phyloP scores from a whole-genome alignment of 2,329 filamentous ascomycete genomes.

The Fusarium siculi region DNA sequence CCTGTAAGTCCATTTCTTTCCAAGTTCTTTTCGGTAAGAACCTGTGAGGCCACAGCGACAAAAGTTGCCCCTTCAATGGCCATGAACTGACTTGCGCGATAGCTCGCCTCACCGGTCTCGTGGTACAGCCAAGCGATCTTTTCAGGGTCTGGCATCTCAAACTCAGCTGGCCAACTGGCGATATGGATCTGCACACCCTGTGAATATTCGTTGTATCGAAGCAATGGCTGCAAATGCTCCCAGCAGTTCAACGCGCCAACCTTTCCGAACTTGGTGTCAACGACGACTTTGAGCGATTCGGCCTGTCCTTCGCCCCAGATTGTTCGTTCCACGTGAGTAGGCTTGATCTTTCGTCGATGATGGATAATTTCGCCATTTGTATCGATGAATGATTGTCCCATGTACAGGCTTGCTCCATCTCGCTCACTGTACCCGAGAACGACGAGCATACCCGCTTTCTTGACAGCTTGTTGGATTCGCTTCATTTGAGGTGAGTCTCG shows the following conservation, averaged over 20 bases:
- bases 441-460: neutral
- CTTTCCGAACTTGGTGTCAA: slow-evolving; percentile 1
- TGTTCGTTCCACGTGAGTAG: neutral
- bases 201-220: neutral
- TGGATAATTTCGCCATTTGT: neutral
- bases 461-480: neutral
- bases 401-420: slow-evolving; percentile 1
- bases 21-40: neutral
- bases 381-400: neutral
- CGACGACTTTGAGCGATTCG: neutral
- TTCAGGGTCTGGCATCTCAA: neutral
- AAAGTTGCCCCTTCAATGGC: neutral
- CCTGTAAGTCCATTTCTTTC: neutral
- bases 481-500: neutral
- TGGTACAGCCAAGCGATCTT: neutral
- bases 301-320: slow-evolving; percentile 1
- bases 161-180: neutral
- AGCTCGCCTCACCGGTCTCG: neutral
- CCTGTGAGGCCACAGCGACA: neutral
- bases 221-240: neutral
- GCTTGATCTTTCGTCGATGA: slow-evolving; percentile 1
- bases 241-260: neutral
- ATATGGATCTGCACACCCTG: neutral
- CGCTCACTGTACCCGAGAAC: neutral
- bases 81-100: neutral